Conservation (phyloP, 129 eudicot genomes). For the Artemisia tridentata region DNA sequence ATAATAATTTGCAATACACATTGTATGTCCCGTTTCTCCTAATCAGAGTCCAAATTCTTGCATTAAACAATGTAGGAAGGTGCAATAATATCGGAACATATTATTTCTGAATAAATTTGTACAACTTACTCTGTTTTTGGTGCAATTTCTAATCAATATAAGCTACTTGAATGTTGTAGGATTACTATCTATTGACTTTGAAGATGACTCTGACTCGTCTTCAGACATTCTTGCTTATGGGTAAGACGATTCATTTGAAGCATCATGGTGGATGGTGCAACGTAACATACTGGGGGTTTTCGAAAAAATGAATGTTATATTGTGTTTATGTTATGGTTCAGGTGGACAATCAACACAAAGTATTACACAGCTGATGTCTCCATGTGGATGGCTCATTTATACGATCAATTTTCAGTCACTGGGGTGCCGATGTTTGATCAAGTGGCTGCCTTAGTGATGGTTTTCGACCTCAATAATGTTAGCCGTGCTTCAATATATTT, state of each 20-base stretch:
- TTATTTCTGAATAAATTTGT: not conserved
- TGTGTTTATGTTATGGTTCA: constrained; percentile 27
- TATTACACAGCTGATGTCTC: constrained; percentile 89
- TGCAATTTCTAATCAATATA: constrained; percentile 19
- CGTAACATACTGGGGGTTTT: not conserved
- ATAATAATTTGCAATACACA: not conserved
- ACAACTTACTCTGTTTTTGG: constrained; percentile 7
- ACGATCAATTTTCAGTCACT: constrained; percentile 50
- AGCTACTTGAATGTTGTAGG: constrained; percentile 45
- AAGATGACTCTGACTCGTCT: constrained; percentile 59
- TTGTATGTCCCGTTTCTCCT: not conserved
- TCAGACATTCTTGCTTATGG: constrained; percentile 61
- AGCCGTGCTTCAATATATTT: constrained; percentile 26
- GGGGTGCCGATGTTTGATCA: constrained; percentile 54
- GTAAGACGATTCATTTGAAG: constrained; percentile 33
- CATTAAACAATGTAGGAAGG: not conserved
- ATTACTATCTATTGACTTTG: constrained; percentile 60
- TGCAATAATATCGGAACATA: not conserved
- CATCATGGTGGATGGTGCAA: not conserved
- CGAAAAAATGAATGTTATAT: no score
- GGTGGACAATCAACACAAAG: constrained; percentile 98
- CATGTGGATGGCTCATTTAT: constrained; percentile 76
- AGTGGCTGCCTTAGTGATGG: constrained; percentile 82
- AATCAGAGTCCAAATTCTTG: not conserved
- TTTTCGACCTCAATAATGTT: constrained; percentile 79